Base-by-base conservation (phyloP, 345 rosid genomes). In the Dipteronia dyeriana region DNA sequence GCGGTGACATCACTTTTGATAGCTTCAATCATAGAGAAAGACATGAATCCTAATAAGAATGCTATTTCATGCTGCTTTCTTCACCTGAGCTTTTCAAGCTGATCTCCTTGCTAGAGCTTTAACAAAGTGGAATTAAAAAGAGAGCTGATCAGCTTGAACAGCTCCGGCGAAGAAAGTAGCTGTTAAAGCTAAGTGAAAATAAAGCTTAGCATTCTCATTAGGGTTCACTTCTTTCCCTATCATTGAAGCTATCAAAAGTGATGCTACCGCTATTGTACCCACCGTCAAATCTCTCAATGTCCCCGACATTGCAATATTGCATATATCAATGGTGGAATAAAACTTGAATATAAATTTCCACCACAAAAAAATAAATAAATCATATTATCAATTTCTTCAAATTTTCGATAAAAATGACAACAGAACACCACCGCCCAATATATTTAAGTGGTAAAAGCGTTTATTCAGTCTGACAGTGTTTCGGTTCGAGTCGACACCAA, bases 231-330 rank as follows among this genome's bases (percentile, higher is more conserved):
- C 94, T 76, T 84, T 88, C 59, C 99, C 87, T n/a, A 96, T 56
- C 97, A 94, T 91, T 5, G 97, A 88, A 13, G 90, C 81, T 75
- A 85, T 88, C 49, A 96, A 78, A 8, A 96, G 90, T 16, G 99
- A 96, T 2, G 86, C 94, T 31, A 96, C 98, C 3, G 97, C 98
- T 9, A 94, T 92, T 12, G 97, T 91, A 9, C 98, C 99, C 54
- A 96, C 98, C 1, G 97, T 98, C 76, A 94, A 76, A 79, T 96
- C 97, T 83, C 78, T 90, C 1, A 98, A 96, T 82, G 98, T 96
- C 68, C 99, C 99, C 89, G 94, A 74, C 89, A 92, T 90, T 43
- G 99, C 98, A 67, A 74, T 88, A 92, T 90, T 43, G 99, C 98
- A 67, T 96, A 94, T n/a, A 96, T 82, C 85, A 96, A 68, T 2